Conservation (phyloP, 805 yeast genomes). For the Debaryomyces hansenii region DNA sequence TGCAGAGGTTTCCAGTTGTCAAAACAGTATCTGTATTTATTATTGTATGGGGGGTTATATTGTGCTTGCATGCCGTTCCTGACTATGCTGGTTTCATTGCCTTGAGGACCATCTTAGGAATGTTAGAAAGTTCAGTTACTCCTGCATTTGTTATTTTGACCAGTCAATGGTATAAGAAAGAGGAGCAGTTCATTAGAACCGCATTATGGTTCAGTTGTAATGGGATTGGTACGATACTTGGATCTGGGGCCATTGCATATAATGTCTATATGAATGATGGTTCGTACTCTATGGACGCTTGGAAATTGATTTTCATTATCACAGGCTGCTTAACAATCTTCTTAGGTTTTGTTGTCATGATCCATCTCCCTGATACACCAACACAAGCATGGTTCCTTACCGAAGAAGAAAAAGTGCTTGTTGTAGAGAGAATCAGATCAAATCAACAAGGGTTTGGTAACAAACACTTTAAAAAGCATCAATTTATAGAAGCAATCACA, state of each 20-base stretch:
- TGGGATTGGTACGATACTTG: slow-evolving; percentile 36
- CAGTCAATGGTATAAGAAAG: slow-evolving; percentile 34
- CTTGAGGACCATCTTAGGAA: slow-evolving; percentile 39
- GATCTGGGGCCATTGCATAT: slow-evolving; percentile 52
- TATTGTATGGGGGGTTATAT: slow-evolving; percentile 59
- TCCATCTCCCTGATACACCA: slow-evolving; percentile 44
- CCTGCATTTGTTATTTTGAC: slow-evolving; percentile 39
- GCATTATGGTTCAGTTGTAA: slow-evolving; percentile 36
- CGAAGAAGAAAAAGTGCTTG: slow-evolving; percentile 31
- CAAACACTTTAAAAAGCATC: slow-evolving; percentile 34
- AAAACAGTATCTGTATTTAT: slow-evolving; percentile 50
- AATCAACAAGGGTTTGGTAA: slow-evolving; percentile 47
- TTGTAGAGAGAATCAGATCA: slow-evolving; percentile 29
- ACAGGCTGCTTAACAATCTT: slow-evolving; percentile 59
- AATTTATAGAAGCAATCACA: slow-evolving; percentile 34
- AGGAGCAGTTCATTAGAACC: slow-evolving; percentile 34
- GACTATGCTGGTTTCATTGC: slow-evolving; percentile 41
- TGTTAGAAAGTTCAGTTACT: slow-evolving; percentile 40
- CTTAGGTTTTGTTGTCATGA: slow-evolving; percentile 45
- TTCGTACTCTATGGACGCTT: slow-evolving; percentile 46
- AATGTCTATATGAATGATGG: slow-evolving; percentile 43
- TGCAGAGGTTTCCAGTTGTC: slow-evolving; percentile 60
- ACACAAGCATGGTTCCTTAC: slow-evolving; percentile 39
- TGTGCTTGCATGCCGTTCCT: slow-evolving; percentile 53
- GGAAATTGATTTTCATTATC: slow-evolving; percentile 62